Percentiles rank a stretch among this genome's conserved stretches.
Conservation (phyloP, 2,329 filamentous ascomycete genomes). For the Achaetomium macrosporum region DNA sequence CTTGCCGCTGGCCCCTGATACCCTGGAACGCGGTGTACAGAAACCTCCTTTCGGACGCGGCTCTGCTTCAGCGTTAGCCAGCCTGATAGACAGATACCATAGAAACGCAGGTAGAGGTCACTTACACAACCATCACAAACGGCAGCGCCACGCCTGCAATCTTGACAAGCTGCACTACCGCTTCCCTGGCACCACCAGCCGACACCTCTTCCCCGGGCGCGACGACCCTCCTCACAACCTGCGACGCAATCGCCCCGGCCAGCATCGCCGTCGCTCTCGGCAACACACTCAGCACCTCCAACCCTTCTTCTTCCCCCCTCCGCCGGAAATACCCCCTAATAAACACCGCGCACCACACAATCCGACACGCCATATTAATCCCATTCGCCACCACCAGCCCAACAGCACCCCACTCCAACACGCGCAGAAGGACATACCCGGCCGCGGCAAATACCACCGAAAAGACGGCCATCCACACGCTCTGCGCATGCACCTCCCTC, state of each 20-base stretch:
- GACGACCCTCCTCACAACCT: conserved; percentile 33
- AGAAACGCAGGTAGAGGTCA: conserved; percentile 24
- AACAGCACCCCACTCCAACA: conserved; percentile 63
- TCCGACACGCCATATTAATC: conserved; percentile 83
- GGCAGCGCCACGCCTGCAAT: conserved; percentile 45
- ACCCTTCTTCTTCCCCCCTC: conserved; percentile 38
- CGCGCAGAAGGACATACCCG: conserved; percentile 68
- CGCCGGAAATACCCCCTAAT: conserved; percentile 57
- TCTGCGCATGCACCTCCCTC: conserved; percentile 68
- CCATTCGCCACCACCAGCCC: conserved; percentile 83
- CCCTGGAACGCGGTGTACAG: conserved; percentile 46
- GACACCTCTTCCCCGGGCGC: conserved; percentile 23
- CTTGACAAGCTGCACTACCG: conserved; percentile 39
- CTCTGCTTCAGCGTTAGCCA: conserved; percentile 36
- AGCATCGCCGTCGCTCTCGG: conserved; percentile 40
- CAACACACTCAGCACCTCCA: conserved; percentile 38
- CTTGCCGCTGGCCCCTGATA: conserved; percentile 31
- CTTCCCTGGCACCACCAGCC: conserved; percentile 27
- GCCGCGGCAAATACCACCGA: conserved; percentile 68
- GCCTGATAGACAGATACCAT: conserved; percentile 16
- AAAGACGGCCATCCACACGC: conserved; percentile 77
- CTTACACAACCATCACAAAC: conserved; percentile 56
- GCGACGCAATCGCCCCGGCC: conserved; percentile 40
- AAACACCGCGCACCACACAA: conserved; percentile 72
- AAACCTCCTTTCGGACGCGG: conserved; percentile 49